These are phyloP conservation scores for Notholithocarpus densiflorus DNA, from an alignment of 306 rosid species.

Conservation along the genomic window DNA sequence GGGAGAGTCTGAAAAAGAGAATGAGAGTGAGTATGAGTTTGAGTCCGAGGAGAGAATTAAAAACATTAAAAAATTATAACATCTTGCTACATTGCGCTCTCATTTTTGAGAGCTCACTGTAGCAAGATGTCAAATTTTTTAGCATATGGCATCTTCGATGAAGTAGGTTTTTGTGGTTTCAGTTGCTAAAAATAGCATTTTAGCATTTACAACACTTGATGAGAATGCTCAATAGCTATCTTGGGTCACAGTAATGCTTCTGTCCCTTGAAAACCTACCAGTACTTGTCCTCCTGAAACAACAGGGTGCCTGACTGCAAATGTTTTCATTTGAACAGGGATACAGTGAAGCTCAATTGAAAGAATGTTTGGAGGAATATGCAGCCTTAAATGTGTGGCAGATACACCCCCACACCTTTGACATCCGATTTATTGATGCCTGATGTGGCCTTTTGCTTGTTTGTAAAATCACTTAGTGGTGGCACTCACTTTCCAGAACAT, in stretches of 20 bases:
- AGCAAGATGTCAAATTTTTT: too few species aligned
- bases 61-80: too few species aligned
- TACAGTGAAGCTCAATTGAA: conserved; percentile 95
- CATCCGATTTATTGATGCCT: conserved; percentile 87
- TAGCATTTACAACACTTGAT: too few species aligned
- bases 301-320: conserved; percentile 15
- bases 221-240: background rate
- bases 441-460: conserved; percentile 8
- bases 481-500: conserved; percentile 15
- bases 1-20: too few species aligned
- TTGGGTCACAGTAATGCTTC: background rate
- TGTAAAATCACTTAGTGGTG: background rate
- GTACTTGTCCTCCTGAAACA: background rate
- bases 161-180: too few species aligned
- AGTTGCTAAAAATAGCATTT: too few species aligned
- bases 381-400: conserved; percentile 97
- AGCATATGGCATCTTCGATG: too few species aligned
- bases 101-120: too few species aligned
- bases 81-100: too few species aligned
- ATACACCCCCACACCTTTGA: conserved; percentile 90
- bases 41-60: too few species aligned
- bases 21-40: too few species aligned
- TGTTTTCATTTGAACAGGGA: conserved; percentile 56
- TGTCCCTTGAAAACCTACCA: background rate
- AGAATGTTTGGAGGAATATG: conserved; percentile 96